Percentiles rank a stretch among this genome's conserved stretches.
These are phyloP conservation scores for Cymbopogon flexuosus DNA, from an alignment of 202 grass and related monocot species.

Conservation along the genomic window DNA sequence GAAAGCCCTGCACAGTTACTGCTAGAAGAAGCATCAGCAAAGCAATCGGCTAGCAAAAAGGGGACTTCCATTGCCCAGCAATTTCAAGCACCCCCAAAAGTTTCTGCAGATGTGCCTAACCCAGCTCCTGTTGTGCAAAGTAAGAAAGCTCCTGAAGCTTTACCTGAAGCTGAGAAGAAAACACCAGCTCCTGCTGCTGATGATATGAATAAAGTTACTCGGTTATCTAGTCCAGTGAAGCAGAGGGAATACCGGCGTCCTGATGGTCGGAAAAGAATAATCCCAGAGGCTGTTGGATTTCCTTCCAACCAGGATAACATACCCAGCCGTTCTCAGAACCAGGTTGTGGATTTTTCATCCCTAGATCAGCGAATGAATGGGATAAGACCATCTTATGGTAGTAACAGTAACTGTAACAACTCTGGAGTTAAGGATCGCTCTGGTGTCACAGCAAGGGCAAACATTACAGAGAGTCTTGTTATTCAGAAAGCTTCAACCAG, in stretches of 20 bases:
- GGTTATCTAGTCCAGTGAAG: conserved; percentile 77
- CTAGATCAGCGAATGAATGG: conserved; percentile 57
- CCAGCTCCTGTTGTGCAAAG: conserved; percentile 38
- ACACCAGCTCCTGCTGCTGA: conserved; percentile 33
- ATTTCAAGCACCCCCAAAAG: conserved; percentile 49
- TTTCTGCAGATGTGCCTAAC: conserved; percentile 46
- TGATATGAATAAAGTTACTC: conserved; percentile 46
- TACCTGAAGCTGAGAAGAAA: conserved; percentile 56
- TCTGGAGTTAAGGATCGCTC: conserved; percentile 59
- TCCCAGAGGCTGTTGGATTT: conserved; percentile 93
- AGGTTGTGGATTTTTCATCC: conserved; percentile 57
- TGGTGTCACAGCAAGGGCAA: conserved; percentile 74
- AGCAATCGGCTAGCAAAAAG: conserved; percentile 62
- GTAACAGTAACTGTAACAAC: conserved; percentile 44
- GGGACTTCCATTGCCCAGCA: conserved; percentile 39
- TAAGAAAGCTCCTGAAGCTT: conserved; percentile 61
- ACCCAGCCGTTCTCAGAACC: conserved; percentile 40
- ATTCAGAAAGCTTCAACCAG: conserved; percentile 64
- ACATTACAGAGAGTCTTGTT: conserved; percentile 74
- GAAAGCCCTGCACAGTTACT: conserved; percentile 80
- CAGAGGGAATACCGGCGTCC: conserved; percentile 91
- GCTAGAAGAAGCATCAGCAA: conserved; percentile 74
- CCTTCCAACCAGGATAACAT: conserved; percentile 66
- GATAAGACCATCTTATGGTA: conserved; percentile 45
- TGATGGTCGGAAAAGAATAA: conserved; percentile 98